Percentiles rank a stretch among this genome's conserved stretches.
These are phyloP conservation scores for Dinochytrium kinnereticum DNA, from an alignment of 371 early-diverging fungal genomes.

Conservation along the genomic window DNA sequence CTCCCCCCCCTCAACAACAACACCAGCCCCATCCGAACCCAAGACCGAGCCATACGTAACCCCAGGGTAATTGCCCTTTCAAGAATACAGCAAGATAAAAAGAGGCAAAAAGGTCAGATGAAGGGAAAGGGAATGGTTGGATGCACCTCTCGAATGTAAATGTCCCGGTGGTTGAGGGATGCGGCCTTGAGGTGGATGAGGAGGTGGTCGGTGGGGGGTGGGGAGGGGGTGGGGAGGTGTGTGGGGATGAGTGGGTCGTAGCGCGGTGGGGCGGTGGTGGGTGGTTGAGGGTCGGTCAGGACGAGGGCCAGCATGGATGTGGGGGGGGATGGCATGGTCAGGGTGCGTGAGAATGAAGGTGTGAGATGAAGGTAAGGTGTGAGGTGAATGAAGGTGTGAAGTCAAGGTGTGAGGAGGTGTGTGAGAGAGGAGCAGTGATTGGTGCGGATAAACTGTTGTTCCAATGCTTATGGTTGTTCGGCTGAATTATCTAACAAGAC, in stretches of 20 bases:
- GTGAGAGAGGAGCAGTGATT: too few relatives aligned
- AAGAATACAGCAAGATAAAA: too few relatives aligned
- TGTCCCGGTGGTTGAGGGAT: conserved; percentile 73
- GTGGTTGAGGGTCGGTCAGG: neutral
- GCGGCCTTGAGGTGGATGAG: conserved; percentile 67
- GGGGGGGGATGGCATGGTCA: conserved; percentile 2
- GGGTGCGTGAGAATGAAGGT: neutral
- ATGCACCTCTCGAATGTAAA: conserved; percentile 66
- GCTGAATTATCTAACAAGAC: too few relatives aligned
- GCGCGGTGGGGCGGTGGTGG: neutral
- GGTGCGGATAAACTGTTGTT: too few relatives aligned
- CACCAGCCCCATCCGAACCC: conserved; percentile 69
- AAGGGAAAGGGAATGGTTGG: neutral
- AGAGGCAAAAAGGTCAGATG: neutral
- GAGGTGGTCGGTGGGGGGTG: conserved; percentile 41
- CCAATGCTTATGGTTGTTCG: too few relatives aligned
- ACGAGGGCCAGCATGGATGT: conserved; percentile 4
- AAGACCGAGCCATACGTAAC: conserved; percentile 57
- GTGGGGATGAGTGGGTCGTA: conserved; percentile 24
- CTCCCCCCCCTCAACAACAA: conserved; percentile 36
- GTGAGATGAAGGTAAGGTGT: too few relatives aligned
- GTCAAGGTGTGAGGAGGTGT: too few relatives aligned
- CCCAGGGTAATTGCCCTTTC: conserved; percentile 47
- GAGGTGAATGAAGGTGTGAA: too few relatives aligned
- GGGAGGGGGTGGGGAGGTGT: neutral